phyloP scores from a whole-genome alignment of 2,329 filamentous ascomycete genomes.

The Diaporthe velutina region DNA sequence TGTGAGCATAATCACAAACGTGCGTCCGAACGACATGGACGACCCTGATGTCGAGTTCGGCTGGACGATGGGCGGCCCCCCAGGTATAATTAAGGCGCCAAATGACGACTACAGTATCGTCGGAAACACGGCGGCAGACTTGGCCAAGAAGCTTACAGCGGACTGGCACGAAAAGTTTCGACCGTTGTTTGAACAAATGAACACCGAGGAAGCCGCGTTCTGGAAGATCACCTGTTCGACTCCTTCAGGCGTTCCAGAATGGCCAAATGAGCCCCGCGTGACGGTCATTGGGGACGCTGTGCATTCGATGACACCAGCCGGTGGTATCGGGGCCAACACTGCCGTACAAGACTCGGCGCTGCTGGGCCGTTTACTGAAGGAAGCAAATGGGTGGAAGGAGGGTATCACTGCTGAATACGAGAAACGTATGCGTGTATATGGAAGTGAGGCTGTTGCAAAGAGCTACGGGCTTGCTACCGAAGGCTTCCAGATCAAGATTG shows the following conservation, averaged over 20 bases:
- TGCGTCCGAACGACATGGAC: conserved; percentile 70
- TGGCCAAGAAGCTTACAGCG: conserved; percentile 66
- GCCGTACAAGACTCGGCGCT: conserved; percentile 68
- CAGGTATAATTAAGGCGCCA: conserved; percentile 68
- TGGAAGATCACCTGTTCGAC: conserved; percentile 76
- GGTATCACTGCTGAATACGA: conserved; percentile 70
- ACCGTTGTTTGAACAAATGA: conserved; percentile 71
- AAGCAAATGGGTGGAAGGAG: conserved; percentile 67
- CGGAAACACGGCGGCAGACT: conserved; percentile 67
- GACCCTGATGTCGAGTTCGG: conserved; percentile 69
- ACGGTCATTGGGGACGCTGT: conserved; percentile 71
- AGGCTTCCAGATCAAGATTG: conserved; percentile 60
- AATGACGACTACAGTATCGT: conserved; percentile 72
- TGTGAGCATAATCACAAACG: conserved; percentile 73
- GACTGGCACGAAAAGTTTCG: conserved; percentile 69
- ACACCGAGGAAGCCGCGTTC: conserved; percentile 69
- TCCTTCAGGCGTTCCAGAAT: conserved; percentile 70
- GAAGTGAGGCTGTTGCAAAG: conserved; percentile 64
- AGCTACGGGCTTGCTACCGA: conserved; percentile 64
- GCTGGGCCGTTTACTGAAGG: conserved; percentile 63
- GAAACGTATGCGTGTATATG: conserved; percentile 72
- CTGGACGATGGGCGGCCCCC: conserved; percentile 72
- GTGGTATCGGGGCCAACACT: conserved; percentile 69
- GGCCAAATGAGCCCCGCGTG: conserved; percentile 69
- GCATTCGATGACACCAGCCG: conserved; percentile 70